A percentile compares a stretch with the other conserved stretches of the same genome.
Conservation (phyloP, 192 early-diverging fungal genomes). For the Backusella tuberculispora region DNA sequence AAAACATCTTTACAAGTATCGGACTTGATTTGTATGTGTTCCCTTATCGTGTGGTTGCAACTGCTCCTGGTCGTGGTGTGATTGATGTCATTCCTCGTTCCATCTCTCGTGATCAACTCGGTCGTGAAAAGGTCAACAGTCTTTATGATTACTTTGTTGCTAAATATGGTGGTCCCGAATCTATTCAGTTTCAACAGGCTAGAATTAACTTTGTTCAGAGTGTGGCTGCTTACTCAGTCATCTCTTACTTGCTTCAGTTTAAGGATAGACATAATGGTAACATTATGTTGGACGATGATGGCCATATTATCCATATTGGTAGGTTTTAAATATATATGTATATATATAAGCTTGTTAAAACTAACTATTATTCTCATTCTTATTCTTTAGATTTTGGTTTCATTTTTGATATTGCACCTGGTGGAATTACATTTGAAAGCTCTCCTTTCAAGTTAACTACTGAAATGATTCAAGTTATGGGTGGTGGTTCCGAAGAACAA, state of each 20-base stretch:
- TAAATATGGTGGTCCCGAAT: slow-evolving; percentile 88
- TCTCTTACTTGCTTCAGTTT: slow-evolving; percentile 94
- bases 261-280: slow-evolving; percentile 99
- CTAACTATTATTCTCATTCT: not conserved
- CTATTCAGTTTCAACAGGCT: slow-evolving; percentile 87
- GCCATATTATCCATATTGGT: slow-evolving; percentile 97
- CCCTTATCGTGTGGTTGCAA: slow-evolving; percentile 97
- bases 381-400: slow-evolving; percentile 91
- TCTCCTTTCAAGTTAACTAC: slow-evolving; percentile 98
- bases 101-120: slow-evolving; percentile 96
- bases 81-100: slow-evolving; percentile 98
- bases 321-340: slow-evolving; percentile 21
- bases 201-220: slow-evolving; percentile 94
- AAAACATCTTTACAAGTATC: slow-evolving; percentile 89
- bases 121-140: slow-evolving; percentile 97
- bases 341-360: not conserved
- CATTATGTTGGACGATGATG: slow-evolving; percentile 97
- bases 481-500: slow-evolving; percentile 79
- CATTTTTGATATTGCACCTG: slow-evolving; percentile 98
- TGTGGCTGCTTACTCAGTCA: slow-evolving; percentile 93
- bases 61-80: slow-evolving; percentile 95
- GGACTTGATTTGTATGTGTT: slow-evolving; percentile 95
- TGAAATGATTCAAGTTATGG: slow-evolving; percentile 98
- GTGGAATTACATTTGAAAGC: slow-evolving; percentile 93
- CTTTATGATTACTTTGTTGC: slow-evolving; percentile 96